These are phyloP conservation scores for Dalechampia spathulata DNA, from an alignment of 441 rosid species.

Conservation along the genomic window DNA sequence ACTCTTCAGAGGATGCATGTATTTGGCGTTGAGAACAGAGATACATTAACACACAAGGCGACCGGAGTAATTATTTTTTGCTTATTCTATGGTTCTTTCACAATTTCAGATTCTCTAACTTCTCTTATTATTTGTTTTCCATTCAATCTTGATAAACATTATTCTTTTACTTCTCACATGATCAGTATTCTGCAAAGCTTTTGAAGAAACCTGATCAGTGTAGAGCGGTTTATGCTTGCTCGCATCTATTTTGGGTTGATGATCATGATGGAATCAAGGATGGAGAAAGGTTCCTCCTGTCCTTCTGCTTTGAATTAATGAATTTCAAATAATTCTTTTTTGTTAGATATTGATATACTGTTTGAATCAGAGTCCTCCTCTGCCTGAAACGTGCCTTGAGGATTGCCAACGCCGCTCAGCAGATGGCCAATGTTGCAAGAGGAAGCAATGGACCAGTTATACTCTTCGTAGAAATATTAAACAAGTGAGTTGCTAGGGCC, in stretches of 20 bases:
- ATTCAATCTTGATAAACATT: no score
- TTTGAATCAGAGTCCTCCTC: constrained; percentile 54
- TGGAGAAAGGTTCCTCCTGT: constrained; percentile 67
- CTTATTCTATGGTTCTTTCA: neutral
- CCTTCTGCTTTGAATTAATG: neutral
- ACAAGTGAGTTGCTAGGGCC: constrained; percentile 47
- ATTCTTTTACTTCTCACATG: neutral
- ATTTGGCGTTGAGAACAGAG: constrained; percentile 96
- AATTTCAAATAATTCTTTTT: neutral
- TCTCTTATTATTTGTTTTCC: no score
- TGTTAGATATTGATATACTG: neutral
- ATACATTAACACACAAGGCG: constrained; percentile 94
- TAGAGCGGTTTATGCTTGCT: constrained; percentile 93
- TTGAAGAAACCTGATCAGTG: constrained; percentile 98
- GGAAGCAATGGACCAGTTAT: constrained; percentile 69
- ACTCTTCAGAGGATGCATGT: constrained; percentile 95
- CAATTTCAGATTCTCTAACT: no score
- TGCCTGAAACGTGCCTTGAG: constrained; percentile 93
- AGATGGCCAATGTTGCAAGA: constrained; percentile 61
- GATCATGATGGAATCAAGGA: constrained; percentile 77
- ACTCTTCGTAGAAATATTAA: constrained; percentile 86
- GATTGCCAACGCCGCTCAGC: constrained; percentile 95
- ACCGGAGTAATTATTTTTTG: constrained; percentile 61
- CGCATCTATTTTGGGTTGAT: constrained; percentile 95
- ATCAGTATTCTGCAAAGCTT: constrained; percentile 94